Percentiles rank a stretch among this genome's conserved stretches.
Conservation (phyloP, 257 asterid species). For the Ballota nigra region DNA sequence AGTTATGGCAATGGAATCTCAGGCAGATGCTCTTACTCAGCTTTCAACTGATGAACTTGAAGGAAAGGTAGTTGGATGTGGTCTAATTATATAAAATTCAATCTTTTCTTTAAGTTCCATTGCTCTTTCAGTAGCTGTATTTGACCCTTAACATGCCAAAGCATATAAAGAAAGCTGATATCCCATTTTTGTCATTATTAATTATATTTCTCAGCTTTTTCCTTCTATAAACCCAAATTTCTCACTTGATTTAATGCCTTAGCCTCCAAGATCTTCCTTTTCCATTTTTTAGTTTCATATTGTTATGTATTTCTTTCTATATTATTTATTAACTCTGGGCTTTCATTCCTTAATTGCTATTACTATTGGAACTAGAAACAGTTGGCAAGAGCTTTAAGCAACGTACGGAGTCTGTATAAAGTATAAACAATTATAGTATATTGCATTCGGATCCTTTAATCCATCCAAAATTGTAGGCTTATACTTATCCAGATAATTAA, state of each 20-base stretch:
- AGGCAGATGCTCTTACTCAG: conserved; percentile 86
- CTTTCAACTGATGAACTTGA: conserved; percentile 85
- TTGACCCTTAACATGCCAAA: neutral
- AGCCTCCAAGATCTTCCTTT: neutral
- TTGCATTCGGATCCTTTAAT: neutral
- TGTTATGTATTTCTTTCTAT: neutral
- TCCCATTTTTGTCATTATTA: neutral
- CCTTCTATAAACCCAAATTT: neutral
- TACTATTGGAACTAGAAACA: neutral
- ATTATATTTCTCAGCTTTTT: neutral
- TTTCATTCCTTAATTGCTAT: neutral
- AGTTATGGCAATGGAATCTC: conserved; percentile 95
- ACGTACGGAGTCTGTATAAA: no score
- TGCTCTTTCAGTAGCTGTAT: neutral
- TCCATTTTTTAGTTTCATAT: neutral
- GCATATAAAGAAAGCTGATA: neutral
- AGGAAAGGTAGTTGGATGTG: conserved; percentile 62
- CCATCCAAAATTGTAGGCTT: neutral
- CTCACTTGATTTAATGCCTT: neutral
- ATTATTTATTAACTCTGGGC: neutral
- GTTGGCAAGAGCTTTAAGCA: conserved; percentile 1
- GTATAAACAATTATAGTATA: neutral
- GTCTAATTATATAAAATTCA: neutral
- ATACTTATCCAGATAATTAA: conserved; percentile 1
- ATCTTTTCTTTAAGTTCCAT: neutral